These are phyloP conservation scores for Blastobotrys buckinghamii DNA, from an alignment of 1,139 yeast species.

Conservation along the genomic window DNA sequence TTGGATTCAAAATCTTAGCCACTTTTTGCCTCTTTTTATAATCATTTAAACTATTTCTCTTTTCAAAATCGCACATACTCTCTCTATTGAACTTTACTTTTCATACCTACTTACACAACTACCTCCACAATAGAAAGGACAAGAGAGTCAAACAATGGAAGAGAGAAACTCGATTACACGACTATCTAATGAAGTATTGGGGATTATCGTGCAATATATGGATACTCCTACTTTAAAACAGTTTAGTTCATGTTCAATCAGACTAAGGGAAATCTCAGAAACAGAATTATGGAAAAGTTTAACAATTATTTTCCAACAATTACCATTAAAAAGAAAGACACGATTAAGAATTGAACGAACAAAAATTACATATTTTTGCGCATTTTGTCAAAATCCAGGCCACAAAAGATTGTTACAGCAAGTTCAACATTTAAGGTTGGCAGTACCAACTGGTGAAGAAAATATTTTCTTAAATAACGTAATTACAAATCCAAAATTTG, in stretches of 20 bases:
- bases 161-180: background rate
- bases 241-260: constrained; percentile 1
- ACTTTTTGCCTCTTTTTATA: no score
- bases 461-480: background rate
- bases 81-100: no score
- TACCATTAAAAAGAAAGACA: constrained; percentile 7
- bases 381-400: constrained; percentile 1
- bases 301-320: constrained; percentile 9
- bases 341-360: constrained; percentile 5
- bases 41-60: no score
- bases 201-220: constrained; percentile 4
- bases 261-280: constrained; percentile 7
- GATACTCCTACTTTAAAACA: constrained; percentile 5
- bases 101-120: no score
- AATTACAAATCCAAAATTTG: background rate
- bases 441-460: background rate
- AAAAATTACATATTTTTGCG: constrained; percentile 1
- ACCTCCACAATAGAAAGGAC: no score
- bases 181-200: constrained; percentile 9
- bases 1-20: no score
- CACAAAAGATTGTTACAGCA: constrained; percentile 1
- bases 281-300: constrained; percentile 8
- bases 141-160: no score
- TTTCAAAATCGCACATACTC: no score
- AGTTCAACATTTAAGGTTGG: background rate